These are phyloP conservation scores for Eucalyptus decipiens DNA, from an alignment of 345 rosid genomes.

Conservation along the genomic window DNA sequence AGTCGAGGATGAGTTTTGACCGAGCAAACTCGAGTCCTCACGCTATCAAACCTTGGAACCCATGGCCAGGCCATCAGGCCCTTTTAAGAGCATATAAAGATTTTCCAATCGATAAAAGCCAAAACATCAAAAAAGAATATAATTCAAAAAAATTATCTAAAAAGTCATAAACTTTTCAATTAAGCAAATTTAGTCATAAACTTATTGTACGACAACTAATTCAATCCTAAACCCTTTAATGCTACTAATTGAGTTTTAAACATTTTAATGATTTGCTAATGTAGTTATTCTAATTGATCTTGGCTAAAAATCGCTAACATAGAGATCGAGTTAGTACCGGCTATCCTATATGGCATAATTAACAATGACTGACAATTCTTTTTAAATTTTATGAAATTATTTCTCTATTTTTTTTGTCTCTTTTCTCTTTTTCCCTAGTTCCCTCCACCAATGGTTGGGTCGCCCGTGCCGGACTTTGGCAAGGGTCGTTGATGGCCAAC, in stretches of 20 bases:
- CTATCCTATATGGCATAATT: too few relatives aligned
- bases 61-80: background rate
- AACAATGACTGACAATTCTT: background rate
- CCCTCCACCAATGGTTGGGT: background rate
- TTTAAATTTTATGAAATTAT: too few relatives aligned
- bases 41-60: background rate
- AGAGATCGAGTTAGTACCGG: fast-evolving
- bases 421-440: background rate
- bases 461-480: background rate
- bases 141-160: too few relatives aligned
- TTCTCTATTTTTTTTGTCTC: background rate
- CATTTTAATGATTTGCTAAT: too few relatives aligned
- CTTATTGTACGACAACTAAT: fast-evolving
- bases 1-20: background rate
- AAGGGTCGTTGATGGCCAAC: background rate
- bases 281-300: too few relatives aligned
- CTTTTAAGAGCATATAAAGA: background rate
- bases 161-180: too few relatives aligned
- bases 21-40: background rate
- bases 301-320: background rate
- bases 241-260: too few relatives aligned
- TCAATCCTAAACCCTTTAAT: too few relatives aligned
- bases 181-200: background rate
- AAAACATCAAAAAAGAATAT: background rate
- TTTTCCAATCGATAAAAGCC: background rate